Evolutionary conservation across 306 rosid genomes (phyloP), one percentile per base, ranked within the genome.

Genomic region (Dalbergia oliveri): DNA sequence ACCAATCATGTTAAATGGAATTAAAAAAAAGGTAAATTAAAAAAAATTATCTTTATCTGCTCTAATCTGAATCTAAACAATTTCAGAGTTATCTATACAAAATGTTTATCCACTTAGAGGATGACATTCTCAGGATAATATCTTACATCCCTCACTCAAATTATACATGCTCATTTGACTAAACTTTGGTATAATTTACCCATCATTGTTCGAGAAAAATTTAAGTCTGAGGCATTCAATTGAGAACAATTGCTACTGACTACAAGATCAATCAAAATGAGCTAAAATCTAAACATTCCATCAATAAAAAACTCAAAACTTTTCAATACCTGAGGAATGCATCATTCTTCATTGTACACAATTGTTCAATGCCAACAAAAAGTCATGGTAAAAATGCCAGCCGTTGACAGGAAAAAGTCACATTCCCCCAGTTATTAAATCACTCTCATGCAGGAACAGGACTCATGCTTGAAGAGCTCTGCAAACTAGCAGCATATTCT

Each of bases 401-500:
- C 75, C 13, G 60, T 67, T 69, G 31, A 65, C 69, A 75, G 70
- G 70, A 71, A 72, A 62, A 51, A 26, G 53, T 23, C 75, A 35
- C 60, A 44, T 15, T 14, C 61, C 69, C 66, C 57, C 34, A 43
- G 75, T 37, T 71, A 47, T 45, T 37, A 62, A 49, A 33, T 23
- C n/a, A 56, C 43, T 43, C 33, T 93, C 91, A 96, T 31, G 89
- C 99, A 23, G 79, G 85, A 75, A 91, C 81, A 31, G 97, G 94
- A 45, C 81, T 84, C 8, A 50, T 82, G 64, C 61, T 85, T 1
- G 86, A 44, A 26, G 92, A 82, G 64, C 75, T 84, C 31, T 77
- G 90, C 89, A 93, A 72, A 73, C 71, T 78, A 41, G 92, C 92
- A 68, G 99, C 99, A 64, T 83, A 96, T 63, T 87, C 81, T 31